Evolutionary conservation across 2,329 filamentous ascomycete species (phyloP).

Genomic region (Fusarium chaquense): DNA sequence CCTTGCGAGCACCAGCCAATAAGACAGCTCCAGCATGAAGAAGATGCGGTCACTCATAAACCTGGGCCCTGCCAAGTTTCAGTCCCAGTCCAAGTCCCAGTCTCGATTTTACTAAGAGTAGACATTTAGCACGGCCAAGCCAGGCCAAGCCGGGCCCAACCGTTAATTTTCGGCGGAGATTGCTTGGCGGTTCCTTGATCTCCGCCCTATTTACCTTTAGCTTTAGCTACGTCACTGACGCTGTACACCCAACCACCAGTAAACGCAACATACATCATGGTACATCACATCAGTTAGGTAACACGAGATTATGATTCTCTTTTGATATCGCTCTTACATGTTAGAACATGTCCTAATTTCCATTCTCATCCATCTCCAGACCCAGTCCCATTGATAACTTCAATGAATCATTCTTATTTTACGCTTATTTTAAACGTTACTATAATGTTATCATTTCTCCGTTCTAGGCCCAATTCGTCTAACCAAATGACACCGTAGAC

Average conservation of each 20-base stretch:
- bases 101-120: neutral
- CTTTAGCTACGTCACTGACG: slow-evolving; percentile 31
- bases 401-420: slow-evolving; percentile 4
- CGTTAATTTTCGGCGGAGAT: slow-evolving; percentile 33
- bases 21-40: slow-evolving; percentile 14
- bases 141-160: slow-evolving; percentile 38
- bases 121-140: neutral
- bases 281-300: neutral
- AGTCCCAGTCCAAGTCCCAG: slow-evolving; percentile 4
- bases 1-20: slow-evolving; percentile 22
- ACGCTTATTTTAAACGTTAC: slow-evolving; percentile 16
- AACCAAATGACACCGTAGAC: slow-evolving; percentile 14
- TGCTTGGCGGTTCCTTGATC: slow-evolving; percentile 34
- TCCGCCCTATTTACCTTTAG: slow-evolving; percentile 4
- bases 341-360: slow-evolving; percentile 11
- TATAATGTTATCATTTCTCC: slow-evolving; percentile 4
- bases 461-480: slow-evolving; percentile 21
- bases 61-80: slow-evolving; percentile 33
- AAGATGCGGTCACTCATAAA: slow-evolving; percentile 23
- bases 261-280: neutral
- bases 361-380: neutral
- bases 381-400: neutral
- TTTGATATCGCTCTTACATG: neutral
- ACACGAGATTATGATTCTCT: too few species aligned
- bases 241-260: neutral